These are phyloP conservation scores for Astragalus glycyphyllos DNA, from an alignment of 306 rosid genomes.

Conservation along the genomic window DNA sequence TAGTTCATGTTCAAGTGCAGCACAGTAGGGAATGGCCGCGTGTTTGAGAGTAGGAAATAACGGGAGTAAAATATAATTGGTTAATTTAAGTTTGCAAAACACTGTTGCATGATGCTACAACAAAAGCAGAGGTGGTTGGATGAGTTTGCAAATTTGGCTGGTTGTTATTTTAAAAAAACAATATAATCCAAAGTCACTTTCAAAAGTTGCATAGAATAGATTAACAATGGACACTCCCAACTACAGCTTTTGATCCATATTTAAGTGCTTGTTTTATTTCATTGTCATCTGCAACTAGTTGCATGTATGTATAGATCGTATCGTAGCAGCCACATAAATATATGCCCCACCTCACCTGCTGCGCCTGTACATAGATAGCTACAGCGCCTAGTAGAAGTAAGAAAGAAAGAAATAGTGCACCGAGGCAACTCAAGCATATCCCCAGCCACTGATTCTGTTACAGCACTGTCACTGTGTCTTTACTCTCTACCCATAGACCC, in stretches of 20 bases:
- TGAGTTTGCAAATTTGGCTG: slow-evolving; percentile 33
- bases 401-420: neutral
- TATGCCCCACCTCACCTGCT: slow-evolving; percentile 33
- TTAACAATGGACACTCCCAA: slow-evolving; percentile 26
- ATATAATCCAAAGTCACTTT: slow-evolving; percentile 43
- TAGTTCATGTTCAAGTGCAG: no score
- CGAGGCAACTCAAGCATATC: slow-evolving; percentile 16
- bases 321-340: slow-evolving; percentile 43
- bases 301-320: neutral
- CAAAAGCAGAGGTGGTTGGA: neutral
- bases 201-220: slow-evolving; percentile 36
- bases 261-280: slow-evolving; percentile 42
- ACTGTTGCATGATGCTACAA: slow-evolving; percentile 36
- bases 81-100: slow-evolving; percentile 6
- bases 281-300: slow-evolving; percentile 32
- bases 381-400: neutral
- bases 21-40: neutral
- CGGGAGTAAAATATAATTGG: neutral
- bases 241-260: slow-evolving; percentile 33
- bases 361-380: slow-evolving; percentile 12
- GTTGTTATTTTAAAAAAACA: slow-evolving; percentile 36
- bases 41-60: slow-evolving; percentile 15
- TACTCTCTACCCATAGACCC: neutral
- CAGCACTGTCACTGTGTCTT: neutral
- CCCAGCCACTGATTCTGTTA: neutral